A percentile compares a stretch with the other conserved stretches of the same genome.
These are phyloP conservation scores for Umbelopsis ramanniana DNA, from an alignment of 192 early-diverging fungal species.

Conservation along the genomic window DNA sequence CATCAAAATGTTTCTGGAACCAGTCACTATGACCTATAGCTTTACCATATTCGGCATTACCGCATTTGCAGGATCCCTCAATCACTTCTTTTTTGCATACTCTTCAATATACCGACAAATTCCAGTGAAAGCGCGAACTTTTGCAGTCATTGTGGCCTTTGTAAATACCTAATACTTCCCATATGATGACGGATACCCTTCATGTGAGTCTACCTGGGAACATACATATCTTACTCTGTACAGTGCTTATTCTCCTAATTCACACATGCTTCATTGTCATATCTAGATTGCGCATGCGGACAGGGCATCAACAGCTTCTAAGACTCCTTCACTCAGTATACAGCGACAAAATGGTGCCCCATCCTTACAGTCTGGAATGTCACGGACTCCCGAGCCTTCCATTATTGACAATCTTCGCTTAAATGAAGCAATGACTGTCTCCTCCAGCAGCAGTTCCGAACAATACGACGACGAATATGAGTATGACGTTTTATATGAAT, in stretches of 20 bases:
- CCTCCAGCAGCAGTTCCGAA: not conserved
- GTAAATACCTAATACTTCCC: too few species aligned
- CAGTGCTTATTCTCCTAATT: not conserved
- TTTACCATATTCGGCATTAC: too few species aligned
- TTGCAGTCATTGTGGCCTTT: too few species aligned
- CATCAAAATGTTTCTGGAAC: too few species aligned
- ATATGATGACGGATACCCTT: not conserved
- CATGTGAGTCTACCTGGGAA: not conserved
- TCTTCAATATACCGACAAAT: too few species aligned
- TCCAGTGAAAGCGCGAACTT: too few species aligned
- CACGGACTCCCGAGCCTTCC: not conserved
- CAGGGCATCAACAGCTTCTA: not conserved
- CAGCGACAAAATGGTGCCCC: not conserved
- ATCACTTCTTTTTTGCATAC: too few species aligned
- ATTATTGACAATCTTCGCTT: conserved; percentile 6
- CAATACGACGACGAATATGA: conserved; percentile 32
- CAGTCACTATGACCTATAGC: too few species aligned
- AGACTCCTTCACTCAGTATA: not conserved
- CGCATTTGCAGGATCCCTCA: too few species aligned
- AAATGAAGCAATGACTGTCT: conserved; percentile 2
- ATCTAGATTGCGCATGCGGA: not conserved
- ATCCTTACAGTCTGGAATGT: not conserved
- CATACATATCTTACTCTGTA: too few species aligned
- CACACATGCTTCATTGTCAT: not conserved
- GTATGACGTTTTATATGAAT: conserved; percentile 47